Conservation (phyloP, 495 filamentous ascomycete species). For the Aspergillus ostianus region DNA sequence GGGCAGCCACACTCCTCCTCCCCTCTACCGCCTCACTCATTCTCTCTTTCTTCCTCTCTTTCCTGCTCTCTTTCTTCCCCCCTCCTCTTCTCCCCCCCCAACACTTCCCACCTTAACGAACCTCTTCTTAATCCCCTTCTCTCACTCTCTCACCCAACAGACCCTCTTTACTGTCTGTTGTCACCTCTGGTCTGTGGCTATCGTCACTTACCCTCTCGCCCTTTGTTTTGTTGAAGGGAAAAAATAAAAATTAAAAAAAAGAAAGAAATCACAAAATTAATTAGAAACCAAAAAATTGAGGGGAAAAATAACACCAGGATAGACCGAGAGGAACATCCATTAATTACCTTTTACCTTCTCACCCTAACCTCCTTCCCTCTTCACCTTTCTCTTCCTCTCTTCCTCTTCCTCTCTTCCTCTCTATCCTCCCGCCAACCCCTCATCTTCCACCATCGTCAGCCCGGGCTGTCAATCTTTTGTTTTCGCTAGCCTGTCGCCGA, state of each 20-base stretch:
- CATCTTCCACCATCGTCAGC: constrained; percentile 17
- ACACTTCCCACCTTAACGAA: constrained; percentile 9
- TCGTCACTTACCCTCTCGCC: background rate
- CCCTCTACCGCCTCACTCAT: background rate
- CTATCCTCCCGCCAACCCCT: constrained; percentile 11
- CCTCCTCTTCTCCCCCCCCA: constrained; percentile 9
- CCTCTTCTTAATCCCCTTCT: background rate
- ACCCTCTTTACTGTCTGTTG: background rate
- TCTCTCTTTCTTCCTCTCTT: background rate
- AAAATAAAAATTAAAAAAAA: background rate
- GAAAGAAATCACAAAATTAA: background rate
- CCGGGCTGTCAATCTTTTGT: constrained; percentile 26
- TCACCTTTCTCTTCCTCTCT: constrained; percentile 12
- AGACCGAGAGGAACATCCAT: constrained; percentile 19
- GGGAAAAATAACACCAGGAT: background rate
- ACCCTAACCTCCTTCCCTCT: constrained; percentile 13
- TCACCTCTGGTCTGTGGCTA: background rate
- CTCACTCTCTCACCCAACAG: background rate
- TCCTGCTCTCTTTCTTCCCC: constrained; percentile 14
- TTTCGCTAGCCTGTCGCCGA: constrained; percentile 19
- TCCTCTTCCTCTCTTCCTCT: constrained; percentile 19
- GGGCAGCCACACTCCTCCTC: constrained; percentile 10
- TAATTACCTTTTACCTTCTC: constrained; percentile 14
- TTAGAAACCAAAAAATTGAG: background rate
- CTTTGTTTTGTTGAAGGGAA: background rate